Conservation (phyloP, 805 yeast genomes). For the Lipomyces kockii region DNA sequence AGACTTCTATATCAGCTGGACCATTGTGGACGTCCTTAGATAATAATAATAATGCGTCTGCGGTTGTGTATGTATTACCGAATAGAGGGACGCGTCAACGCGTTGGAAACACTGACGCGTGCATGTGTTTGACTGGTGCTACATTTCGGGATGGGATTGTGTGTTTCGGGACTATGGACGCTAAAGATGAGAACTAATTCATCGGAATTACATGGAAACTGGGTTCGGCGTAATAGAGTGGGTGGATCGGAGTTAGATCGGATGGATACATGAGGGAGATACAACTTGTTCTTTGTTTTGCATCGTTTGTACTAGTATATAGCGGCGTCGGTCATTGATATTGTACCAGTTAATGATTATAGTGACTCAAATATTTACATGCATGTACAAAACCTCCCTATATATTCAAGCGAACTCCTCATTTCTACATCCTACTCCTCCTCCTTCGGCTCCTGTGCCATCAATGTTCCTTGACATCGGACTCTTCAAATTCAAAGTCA, state of each 20-base stretch:
- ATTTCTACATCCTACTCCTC: neutral
- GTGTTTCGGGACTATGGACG: too few species aligned
- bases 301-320: neutral
- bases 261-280: neutral
- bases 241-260: neutral
- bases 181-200: too few species aligned
- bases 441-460: conserved; percentile 1
- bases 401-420: conserved; percentile 1
- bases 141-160: too few species aligned
- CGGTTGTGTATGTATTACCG: too few species aligned
- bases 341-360: neutral
- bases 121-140: too few species aligned
- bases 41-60: too few species aligned
- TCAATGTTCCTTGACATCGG: neutral
- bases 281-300: neutral
- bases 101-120: too few species aligned
- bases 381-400: neutral
- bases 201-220: neutral
- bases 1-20: too few species aligned
- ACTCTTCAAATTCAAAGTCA: conserved; percentile 11
- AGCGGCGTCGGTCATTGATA: neutral
- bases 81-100: too few species aligned
- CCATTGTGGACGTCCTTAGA: too few species aligned
- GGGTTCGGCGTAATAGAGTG: neutral
- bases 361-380: neutral